These are phyloP conservation scores for Saccharata proteae DNA, from an alignment of 2,329 filamentous ascomycete species.

Conservation along the genomic window DNA sequence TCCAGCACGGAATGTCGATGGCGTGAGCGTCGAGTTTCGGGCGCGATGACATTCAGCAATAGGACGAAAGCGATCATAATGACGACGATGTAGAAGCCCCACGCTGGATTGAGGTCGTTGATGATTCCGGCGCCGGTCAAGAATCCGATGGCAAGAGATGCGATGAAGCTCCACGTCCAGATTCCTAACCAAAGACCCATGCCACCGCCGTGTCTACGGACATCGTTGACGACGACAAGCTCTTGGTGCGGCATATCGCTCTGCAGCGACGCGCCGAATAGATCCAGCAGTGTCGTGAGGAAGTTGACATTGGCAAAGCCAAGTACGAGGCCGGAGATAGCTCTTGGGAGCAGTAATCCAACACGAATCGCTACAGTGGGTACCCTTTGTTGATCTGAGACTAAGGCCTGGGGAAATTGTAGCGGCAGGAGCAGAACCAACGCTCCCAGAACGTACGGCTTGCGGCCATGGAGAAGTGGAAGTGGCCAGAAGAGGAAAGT, in stretches of 20 bases:
- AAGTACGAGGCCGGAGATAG: conserved; percentile 54
- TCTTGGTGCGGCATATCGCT: conserved; percentile 62
- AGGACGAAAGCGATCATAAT: conserved; percentile 53
- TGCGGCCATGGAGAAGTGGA: conserved; percentile 62
- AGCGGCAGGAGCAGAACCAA: conserved; percentile 59
- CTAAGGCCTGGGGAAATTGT: conserved; percentile 62
- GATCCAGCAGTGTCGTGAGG: conserved; percentile 56
- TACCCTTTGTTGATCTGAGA: too few species aligned
- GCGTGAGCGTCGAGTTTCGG: conserved; percentile 58
- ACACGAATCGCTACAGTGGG: conserved; percentile 44
- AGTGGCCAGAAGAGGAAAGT: conserved; percentile 63
- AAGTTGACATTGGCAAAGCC: conserved; percentile 72
- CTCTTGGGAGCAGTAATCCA: conserved; percentile 51
- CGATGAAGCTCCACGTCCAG: conserved; percentile 65
- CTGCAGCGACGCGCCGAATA: conserved; percentile 67
- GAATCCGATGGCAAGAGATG: conserved; percentile 60
- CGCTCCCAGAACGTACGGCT: conserved; percentile 61
- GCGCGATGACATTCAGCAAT: conserved; percentile 57
- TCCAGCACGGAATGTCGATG: conserved; percentile 53
- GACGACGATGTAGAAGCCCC: conserved; percentile 66
- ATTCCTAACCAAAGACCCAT: conserved; percentile 70
- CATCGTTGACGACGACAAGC: conserved; percentile 53
- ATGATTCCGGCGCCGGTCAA: conserved; percentile 60
- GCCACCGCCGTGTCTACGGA: conserved; percentile 62
- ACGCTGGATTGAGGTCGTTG: conserved; percentile 49